Base-by-base conservation (phyloP, 371 early-diverging fungal species). In the Apophysomyces variabilis region DNA sequence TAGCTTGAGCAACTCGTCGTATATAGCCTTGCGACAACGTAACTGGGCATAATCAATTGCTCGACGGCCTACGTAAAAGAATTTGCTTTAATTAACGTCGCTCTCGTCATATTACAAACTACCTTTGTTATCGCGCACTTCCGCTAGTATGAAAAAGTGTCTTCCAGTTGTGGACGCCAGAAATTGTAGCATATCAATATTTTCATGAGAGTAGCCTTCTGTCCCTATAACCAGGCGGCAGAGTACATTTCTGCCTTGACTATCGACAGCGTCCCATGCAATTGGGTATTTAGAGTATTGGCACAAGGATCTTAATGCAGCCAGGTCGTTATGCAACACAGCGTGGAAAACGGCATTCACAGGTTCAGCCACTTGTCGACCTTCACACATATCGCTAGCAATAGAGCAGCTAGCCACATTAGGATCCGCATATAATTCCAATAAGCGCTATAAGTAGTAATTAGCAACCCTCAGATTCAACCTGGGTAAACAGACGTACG, bases 311-410 rank as follows among this genome's bases (percentile, higher is more conserved):
- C 58, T 58, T 3, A 81, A 9, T 5, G 75, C 59, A 0, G 66
- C 64, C 3, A 70, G 6, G 44, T 78, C 67, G 60, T 84, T 82
- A 38, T 66, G 46, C 11, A 74, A 43, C 14, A 82, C 67, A 16
- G 84, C 83, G 37, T 78, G 77, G 72, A 86, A 66, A 6, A 85
- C 37, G 1, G 80, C 70, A 32, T 86, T 82, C 12, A 76, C 16
- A 7, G 62, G 63, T 1, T 71, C 64, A 6, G 68, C 12, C 5
- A 58, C 38, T 4, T 60, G 56, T 8, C 70, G 65, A 16, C 57
- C 13, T 14, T 35, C 37, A 50, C 21, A 11, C 8, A 32, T 50
- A 38, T 38, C 46, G 3, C 57, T 67, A 9, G n/a, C 59, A 18
- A n/a, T n/a, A 4, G 50, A 60, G 12, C 76, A 79, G 18, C 79